A percentile compares a stretch with the other conserved stretches of the same genome.
These are phyloP conservation scores for Typha latifolia DNA, from an alignment of 176 grass and related monocot genomes.

Conservation along the genomic window DNA sequence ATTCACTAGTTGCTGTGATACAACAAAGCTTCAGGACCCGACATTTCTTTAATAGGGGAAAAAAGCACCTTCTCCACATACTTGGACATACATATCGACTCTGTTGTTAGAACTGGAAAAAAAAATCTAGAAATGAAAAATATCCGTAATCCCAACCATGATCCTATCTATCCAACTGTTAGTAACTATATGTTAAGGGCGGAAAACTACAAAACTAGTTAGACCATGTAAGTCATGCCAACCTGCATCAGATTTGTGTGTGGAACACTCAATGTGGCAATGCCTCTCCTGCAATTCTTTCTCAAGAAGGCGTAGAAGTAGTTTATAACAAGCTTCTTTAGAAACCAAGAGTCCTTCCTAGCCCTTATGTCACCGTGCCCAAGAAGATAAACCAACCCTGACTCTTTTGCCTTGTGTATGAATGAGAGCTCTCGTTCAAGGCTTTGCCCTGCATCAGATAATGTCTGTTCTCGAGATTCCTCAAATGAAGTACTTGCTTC, in stretches of 20 bases:
- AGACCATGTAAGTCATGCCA: slow-evolving; percentile 98
- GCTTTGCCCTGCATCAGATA: slow-evolving; percentile 34
- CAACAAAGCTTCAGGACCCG: no score
- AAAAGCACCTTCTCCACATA: no score
- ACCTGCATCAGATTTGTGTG: slow-evolving; percentile 85
- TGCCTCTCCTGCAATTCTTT: slow-evolving; percentile 87
- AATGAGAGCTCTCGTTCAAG: slow-evolving; percentile 75
- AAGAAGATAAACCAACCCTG: slow-evolving; percentile 71
- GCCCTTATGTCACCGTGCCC: slow-evolving; percentile 84
- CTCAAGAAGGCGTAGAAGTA: slow-evolving; percentile 91
- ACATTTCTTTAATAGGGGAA: no score
- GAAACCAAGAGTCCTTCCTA: slow-evolving; percentile 85
- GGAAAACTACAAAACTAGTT: slow-evolving; percentile 15
- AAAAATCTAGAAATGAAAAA: not conserved
- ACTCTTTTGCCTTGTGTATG: slow-evolving; percentile 79
- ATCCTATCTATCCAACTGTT: not conserved
- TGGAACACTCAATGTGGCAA: slow-evolving; percentile 55
- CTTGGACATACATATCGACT: no score
- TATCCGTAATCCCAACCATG: not conserved
- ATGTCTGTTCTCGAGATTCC: slow-evolving; percentile 25
- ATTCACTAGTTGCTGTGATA: no score
- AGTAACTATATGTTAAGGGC: not conserved
- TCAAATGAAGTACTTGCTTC: slow-evolving; percentile 47
- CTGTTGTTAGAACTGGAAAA: not conserved
- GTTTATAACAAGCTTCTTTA: slow-evolving; percentile 95